Base-by-base conservation (phyloP, 441 rosid genomes). In the Mallotus repandus region DNA sequence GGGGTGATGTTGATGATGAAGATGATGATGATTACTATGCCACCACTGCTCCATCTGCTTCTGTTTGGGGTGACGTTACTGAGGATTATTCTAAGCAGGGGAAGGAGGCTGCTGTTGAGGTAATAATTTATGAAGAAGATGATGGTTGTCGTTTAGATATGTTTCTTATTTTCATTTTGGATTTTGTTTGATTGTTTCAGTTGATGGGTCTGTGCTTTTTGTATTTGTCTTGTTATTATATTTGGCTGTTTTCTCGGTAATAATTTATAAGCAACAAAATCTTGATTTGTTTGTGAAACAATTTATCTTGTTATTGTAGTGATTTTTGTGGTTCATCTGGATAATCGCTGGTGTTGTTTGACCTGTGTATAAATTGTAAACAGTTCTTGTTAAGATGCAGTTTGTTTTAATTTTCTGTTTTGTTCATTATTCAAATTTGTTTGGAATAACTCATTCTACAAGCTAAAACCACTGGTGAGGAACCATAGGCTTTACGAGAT, bases 21-120 rank as follows among this genome's bases (percentile, higher is more conserved):
- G 98, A 93, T 2, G 97, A 92, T 0, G 98, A 91, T 1, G 98
- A 93, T 76, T 91, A 91, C 64, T 93, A 83, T 66, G 90, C 90
- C 11, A 89, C 92, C 73, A 78, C 91, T 1, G 95, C 89, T 2
- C 95, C 93, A 16, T 86, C 82, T 2, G 74, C 66, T 13, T 63
- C 87, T 10, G 87, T 50, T 14, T 91, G 93, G 97, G 81, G 76
- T 48, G 38, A 78, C 77, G 73, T 59, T 78, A 7, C 80, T 79
- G 0, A 76, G 69, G 77, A 72, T 38, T 38, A 38, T 57, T 43
- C 77, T 53, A 68, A 61, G 52, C 62, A 22, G 25, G 84, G 86
- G 50, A 81, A 82, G 12, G 83, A n/a, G 57, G 57, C 19, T n/a
- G 71, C 73, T 56, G 61, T 75, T 15, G 96, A 88, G 91, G 93